phyloP scores from a whole-genome alignment of 441 rosid species.

The Rhodomyrtus psidioides region DNA sequence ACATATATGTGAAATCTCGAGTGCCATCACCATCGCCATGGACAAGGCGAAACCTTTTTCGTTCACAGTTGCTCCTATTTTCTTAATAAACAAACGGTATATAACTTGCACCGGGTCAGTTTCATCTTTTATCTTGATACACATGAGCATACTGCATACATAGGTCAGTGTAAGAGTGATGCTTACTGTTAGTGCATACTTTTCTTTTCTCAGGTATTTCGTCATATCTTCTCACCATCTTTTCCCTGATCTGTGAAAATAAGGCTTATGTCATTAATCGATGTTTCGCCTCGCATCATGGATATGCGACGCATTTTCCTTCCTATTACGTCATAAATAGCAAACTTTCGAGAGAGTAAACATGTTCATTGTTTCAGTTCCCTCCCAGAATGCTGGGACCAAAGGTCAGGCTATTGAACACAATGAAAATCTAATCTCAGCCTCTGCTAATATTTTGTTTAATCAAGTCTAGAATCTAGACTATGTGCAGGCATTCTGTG shows the following conservation, averaged over 20 bases:
- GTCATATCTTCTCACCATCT: not conserved
- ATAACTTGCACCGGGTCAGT: not conserved
- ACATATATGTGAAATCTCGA: not conserved
- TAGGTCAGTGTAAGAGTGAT: not conserved
- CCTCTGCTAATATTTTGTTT: not conserved
- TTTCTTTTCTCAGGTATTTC: not conserved
- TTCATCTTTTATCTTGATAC: not conserved
- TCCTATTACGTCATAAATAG: not conserved
- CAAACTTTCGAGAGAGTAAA: not conserved
- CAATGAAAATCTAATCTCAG: not conserved
- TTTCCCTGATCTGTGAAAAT: not conserved
- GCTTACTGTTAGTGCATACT: not conserved
- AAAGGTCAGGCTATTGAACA: not conserved
- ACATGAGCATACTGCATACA: not conserved
- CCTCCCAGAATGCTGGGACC: not conserved
- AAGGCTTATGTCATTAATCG: not conserved
- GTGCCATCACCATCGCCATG: not conserved
- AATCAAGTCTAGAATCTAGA: not conserved
- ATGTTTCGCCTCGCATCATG: not conserved
- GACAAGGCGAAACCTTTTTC: not conserved
- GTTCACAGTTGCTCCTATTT: not conserved
- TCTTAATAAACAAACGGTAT: not conserved
- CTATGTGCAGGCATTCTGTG: not conserved
- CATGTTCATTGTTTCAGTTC: not conserved
- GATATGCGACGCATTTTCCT: not conserved